Conservation (phyloP, 1,284 basidiomycete species). For the Microbotryum lychnidis-dioicae region DNA sequence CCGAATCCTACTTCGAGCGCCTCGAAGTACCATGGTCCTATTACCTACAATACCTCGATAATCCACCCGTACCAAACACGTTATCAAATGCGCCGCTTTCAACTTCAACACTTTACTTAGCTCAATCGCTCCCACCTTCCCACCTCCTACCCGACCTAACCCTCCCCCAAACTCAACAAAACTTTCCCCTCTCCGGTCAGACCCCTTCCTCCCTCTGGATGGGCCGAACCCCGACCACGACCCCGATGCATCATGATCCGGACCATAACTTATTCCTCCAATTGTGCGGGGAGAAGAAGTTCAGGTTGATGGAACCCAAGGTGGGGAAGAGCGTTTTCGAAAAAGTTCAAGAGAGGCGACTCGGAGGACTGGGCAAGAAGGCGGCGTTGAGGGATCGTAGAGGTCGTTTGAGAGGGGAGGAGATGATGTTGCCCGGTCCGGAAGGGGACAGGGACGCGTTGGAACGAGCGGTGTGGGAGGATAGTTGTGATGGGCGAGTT, state of each 20-base stretch:
- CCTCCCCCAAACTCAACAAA: not conserved
- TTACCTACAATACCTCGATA: not conserved
- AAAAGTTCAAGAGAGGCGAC: not conserved
- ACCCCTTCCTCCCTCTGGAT: not conserved
- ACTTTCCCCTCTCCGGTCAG: not conserved
- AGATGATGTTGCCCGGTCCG: not conserved
- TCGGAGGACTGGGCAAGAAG: not conserved
- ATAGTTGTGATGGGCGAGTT: no score
- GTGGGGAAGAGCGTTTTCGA: not conserved
- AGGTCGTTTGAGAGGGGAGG: not conserved
- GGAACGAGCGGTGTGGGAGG: not conserved
- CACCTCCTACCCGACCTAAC: not conserved
- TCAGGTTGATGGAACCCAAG: not conserved
- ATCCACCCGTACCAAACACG: not conserved
- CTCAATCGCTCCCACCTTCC: not conserved
- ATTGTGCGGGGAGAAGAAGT: not conserved
- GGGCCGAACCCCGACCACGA: not conserved
- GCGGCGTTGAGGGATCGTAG: no score
- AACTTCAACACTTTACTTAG: slow-evolving; percentile 1
- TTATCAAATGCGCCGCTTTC: no score
- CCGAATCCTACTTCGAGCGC: not conserved
- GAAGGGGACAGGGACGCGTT: slow-evolving; percentile 1
- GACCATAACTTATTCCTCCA: slow-evolving; percentile 4
- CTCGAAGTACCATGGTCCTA: not conserved
- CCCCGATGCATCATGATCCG: not conserved